Base-by-base conservation (phyloP, 164 flowering plant genomes). In the Piper longum region DNA sequence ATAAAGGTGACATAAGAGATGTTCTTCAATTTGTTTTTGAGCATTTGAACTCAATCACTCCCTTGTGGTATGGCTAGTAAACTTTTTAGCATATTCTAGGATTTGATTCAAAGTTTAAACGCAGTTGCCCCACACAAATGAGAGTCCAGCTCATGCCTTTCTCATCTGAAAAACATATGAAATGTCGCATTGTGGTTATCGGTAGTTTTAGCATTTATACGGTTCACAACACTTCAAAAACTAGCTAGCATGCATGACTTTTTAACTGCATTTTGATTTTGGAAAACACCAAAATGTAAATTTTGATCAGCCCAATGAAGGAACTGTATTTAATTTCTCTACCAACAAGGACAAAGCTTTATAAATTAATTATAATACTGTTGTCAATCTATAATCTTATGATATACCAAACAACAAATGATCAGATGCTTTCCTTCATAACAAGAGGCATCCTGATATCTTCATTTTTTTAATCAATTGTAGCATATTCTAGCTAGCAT, bases 401-500 rank as follows among this genome's bases (percentile, higher is more conserved):
- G 36, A 26, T 26, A 26, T 26, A 26, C 36, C 36, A 26, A 26
- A 26, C 36, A 57, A 39, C 14, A 48, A 2, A 36, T 17, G 19
- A 18, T 57, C 16, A 17, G 59, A 57, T 57, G 59, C 59, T n/a
- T 57, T 57, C 60, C 36, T 26, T 57, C 60, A 36, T 36, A 26
- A 41, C 39, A n/a, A 2, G 26, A 57, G 41, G 13, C 60, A 11
- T 12, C 52, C 14, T 3, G 0, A 48, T 48, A 48, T 48, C 52
- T 48, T 5, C 14, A 48, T 48, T 48, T 12, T 26, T 14, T 14
- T 48, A 26, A 0, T 6, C 3, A 48, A 14, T 9, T 5, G 52
- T 48, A 48, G 60, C 41, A 57, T 57, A 57, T 57, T 48, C 52
- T 48, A 48, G 60, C 52, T 48, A 48, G 60, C 60, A 11, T 26